Evolutionary conservation across 2,329 filamentous ascomycete species (phyloP), one percentile per base, ranked within the genome.

Genomic region (Plenodomus lindquistii): DNA sequence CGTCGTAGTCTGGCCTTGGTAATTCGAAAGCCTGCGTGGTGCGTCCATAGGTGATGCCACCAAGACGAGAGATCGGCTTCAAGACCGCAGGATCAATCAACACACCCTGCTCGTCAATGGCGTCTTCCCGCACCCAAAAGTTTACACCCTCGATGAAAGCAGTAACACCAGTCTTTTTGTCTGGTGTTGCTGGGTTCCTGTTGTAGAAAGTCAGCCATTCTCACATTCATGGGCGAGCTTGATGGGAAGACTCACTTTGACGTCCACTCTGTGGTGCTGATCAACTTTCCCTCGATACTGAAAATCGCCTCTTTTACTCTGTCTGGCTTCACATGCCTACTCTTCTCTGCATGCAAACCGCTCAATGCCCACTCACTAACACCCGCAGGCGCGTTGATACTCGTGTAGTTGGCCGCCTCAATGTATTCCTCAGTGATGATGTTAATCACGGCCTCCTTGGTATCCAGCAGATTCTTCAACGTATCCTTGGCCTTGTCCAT

Each of bases 121-220:
- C 91, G 74, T 97, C 93, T 69, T 95, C 90, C 44, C 92, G 77
- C 2, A 86, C 91, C 91, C 92, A 97, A 67, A 97, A 96, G 21
- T 86, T 80, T 27, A 88, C 85, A 0, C 91, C 93, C 75, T 97
- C 91, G 11, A 97, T 78, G 27, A 96, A 81, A 1, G 83, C 87
- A 54, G 96, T 66, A 3, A 87, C 86, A 1, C 87, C 85, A 1
- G 87, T 87, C 77, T 85, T 91, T 75, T 86, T 87, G 2, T 89
- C 91, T 0, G 87, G 86, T 2, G 75, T 84, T 0, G 79, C 79
- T 13, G 53, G 49, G 46, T 56, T 64, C 43, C 81, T 31, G 11
- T 15, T 13, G 15, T 13, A 8, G 9, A 15, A 8, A 31, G 11
- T 31, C 11, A 31, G 27, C 22, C 10, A 24, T 6, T 11, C 22